Evolutionary conservation across 345 rosid genomes (phyloP).

Genomic region (Linum trigynum): DNA sequence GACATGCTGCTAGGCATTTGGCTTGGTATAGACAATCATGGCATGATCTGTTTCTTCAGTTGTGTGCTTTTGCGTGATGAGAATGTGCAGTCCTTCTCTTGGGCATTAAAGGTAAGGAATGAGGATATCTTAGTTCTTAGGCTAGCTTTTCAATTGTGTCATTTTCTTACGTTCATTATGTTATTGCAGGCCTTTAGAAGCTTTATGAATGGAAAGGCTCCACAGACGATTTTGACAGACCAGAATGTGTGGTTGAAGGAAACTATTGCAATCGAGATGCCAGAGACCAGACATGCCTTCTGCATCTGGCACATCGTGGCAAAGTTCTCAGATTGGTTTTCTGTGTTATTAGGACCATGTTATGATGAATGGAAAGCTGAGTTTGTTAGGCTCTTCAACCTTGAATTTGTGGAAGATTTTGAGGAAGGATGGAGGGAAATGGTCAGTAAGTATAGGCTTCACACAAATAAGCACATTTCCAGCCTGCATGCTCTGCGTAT

Average conservation of each 20-base stretch:
- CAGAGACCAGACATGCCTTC: slow-evolving; percentile 41
- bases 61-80: slow-evolving; percentile 48
- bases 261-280: slow-evolving; percentile 39
- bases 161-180: neutral
- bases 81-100: slow-evolving; percentile 44
- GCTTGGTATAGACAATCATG: slow-evolving; percentile 54
- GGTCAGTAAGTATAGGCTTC: slow-evolving; percentile 36
- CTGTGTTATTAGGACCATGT: slow-evolving; percentile 35
- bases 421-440: slow-evolving; percentile 45
- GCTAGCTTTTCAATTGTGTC: neutral
- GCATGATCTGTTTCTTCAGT: slow-evolving; percentile 38
- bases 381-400: slow-evolving; percentile 32
- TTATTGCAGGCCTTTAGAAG: slow-evolving; percentile 39
- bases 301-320: slow-evolving; percentile 45
- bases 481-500: slow-evolving; percentile 40
- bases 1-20: slow-evolving; percentile 52
- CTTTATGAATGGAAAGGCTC: slow-evolving; percentile 54
- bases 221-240: slow-evolving; percentile 42
- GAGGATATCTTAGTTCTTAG: neutral
- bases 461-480: slow-evolving; percentile 38
- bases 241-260: slow-evolving; percentile 54
- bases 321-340: slow-evolving; percentile 46
- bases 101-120: slow-evolving; percentile 55
- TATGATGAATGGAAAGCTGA: slow-evolving; percentile 50
- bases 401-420: slow-evolving; percentile 34